Evolutionary conservation across 192 early-diverging fungal genomes (phyloP), one percentile per base, ranked within the genome.

Genomic region (Coemansia sp.): DNA sequence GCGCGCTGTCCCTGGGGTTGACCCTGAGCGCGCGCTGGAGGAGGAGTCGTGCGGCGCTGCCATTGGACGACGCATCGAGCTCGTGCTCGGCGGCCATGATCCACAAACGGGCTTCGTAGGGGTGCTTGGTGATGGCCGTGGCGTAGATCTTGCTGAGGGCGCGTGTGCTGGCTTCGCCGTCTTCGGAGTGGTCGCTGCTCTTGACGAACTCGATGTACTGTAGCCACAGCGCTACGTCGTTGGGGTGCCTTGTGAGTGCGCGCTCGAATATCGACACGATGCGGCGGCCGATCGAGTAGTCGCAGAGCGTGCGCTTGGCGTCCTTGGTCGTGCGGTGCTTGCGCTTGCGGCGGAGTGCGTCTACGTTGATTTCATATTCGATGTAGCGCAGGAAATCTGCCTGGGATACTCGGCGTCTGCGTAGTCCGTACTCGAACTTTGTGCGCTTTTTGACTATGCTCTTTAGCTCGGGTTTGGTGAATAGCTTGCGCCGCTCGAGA

Each of bases 301-400:
- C 93, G 53, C 88, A 88, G 29, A 93, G 70, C 27, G 93, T 84
- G n/a, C 69, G 67, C 46, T 79, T 74, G 39, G 66, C 53, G 33
- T 60, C 67, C n/a, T 40, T 7, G 24, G 48, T 1, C 16, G 19
- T 27, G 4, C 94, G 86, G 27, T 77, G 67, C 66, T 92, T 91
- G 35, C 97, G 86, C 70, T 92, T 91, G 70, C 82, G 85, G 29
- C 96, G 87, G 51, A 98, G 77, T 33, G 85, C 73, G 51, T 98
- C 94, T 59, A 98, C 84, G 77, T 94, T 95, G 81, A 90, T 92
- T 72, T 99, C 97, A 83, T 95, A 99, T 64, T 94, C 93, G 68
- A 98, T 95, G 81, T 95, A 95, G 24, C 93, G 89, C 34, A 99
- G 84, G 76, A 88, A 99, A 59, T 97, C 94, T 11, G 86, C 81